These are phyloP conservation scores for Crithidia brevicula DNA, from an alignment of 208 protist species.

Conservation along the genomic window DNA sequence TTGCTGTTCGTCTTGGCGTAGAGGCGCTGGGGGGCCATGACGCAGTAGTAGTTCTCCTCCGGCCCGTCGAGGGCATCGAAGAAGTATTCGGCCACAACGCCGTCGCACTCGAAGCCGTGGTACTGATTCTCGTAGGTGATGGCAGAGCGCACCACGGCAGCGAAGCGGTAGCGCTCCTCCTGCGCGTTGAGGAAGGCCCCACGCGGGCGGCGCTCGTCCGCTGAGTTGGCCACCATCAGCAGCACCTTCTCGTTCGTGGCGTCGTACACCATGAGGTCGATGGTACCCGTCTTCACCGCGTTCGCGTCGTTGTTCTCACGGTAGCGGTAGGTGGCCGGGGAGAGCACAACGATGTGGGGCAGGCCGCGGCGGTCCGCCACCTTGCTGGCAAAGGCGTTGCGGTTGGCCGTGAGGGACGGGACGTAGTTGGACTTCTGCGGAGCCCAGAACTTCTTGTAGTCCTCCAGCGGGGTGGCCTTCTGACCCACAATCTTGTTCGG, in stretches of 20 bases:
- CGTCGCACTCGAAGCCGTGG: slow-evolving; percentile 78
- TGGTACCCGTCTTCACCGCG: slow-evolving; percentile 57
- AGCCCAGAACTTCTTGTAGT: slow-evolving; percentile 80
- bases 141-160: slow-evolving; percentile 76
- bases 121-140: slow-evolving; percentile 84
- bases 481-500: slow-evolving; percentile 89
- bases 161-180: slow-evolving; percentile 86
- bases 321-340: slow-evolving; percentile 78
- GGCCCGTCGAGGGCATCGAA: slow-evolving; percentile 74
- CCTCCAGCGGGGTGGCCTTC: slow-evolving; percentile 60
- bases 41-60: slow-evolving; percentile 90
- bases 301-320: slow-evolving; percentile 86
- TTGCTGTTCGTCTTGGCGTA: slow-evolving; percentile 59
- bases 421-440: slow-evolving; percentile 80
- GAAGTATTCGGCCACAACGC: slow-evolving; percentile 84
- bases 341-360: slow-evolving; percentile 74
- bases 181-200: slow-evolving; percentile 74
- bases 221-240: slow-evolving; percentile 77
- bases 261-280: slow-evolving; percentile 88
- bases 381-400: slow-evolving; percentile 58
- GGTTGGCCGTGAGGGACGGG: slow-evolving; percentile 65
- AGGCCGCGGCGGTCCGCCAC: slow-evolving; percentile 63
- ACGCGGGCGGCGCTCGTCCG: slow-evolving; percentile 71
- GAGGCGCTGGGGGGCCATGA: slow-evolving; percentile 79
- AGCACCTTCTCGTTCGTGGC: slow-evolving; percentile 86